These are phyloP conservation scores for Aspergillus mulundensis DNA, from an alignment of 495 filamentous ascomycete species.

Conservation along the genomic window DNA sequence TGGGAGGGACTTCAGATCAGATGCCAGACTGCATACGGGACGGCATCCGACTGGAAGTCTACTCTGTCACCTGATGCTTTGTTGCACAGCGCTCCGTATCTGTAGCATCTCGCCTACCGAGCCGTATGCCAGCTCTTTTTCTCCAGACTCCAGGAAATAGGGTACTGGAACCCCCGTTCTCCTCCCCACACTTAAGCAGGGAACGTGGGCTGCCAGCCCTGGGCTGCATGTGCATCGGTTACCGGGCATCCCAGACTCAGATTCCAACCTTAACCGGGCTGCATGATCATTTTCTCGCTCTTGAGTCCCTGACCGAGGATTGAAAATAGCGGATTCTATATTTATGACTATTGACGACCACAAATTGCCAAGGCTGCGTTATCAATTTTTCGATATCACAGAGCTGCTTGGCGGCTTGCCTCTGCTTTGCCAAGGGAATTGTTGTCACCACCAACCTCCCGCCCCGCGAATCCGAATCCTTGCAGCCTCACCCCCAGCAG, in stretches of 20 bases:
- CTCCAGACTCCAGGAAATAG: background rate
- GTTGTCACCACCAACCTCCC: background rate
- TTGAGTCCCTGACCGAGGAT: background rate
- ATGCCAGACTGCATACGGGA: slow-evolving; percentile 3
- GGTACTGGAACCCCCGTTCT: background rate
- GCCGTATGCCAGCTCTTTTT: background rate
- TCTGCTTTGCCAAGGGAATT: slow-evolving; percentile 6
- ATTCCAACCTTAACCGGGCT: background rate
- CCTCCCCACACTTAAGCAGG: slow-evolving; percentile 3
- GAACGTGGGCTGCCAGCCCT: background rate
- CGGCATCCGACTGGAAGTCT: slow-evolving; percentile 8
- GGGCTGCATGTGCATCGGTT: background rate
- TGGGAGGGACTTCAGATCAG: background rate
- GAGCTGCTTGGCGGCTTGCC: background rate
- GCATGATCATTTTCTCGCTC: background rate
- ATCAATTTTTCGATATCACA: slow-evolving; percentile 1
- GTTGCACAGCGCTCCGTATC: slow-evolving; percentile 1
- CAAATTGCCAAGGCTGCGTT: slow-evolving; percentile 4
- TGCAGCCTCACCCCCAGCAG: slow-evolving; percentile 6
- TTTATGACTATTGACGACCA: slow-evolving; percentile 1
- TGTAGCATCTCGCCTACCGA: background rate
- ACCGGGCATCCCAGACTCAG: background rate
- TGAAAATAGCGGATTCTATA: background rate
- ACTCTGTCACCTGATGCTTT: slow-evolving; percentile 2
- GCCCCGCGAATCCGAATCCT: slow-evolving; percentile 3